A percentile compares a stretch with the other conserved stretches of the same genome.
These are phyloP conservation scores for Suhomyces prunicola DNA, from an alignment of 805 yeast genomes.

Conservation along the genomic window DNA sequence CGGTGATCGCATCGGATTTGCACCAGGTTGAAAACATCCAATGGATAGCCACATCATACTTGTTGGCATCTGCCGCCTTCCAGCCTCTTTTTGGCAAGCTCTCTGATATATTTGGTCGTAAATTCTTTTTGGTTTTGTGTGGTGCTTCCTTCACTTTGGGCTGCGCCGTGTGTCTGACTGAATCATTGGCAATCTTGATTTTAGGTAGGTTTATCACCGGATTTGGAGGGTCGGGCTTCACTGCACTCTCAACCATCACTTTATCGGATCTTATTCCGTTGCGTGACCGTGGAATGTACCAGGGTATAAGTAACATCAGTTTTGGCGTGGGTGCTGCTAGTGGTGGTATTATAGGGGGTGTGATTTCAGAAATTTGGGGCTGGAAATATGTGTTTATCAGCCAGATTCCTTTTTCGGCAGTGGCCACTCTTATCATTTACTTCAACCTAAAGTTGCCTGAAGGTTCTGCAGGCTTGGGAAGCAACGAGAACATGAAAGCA, in stretches of 20 bases:
- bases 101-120: slow-evolving; percentile 71
- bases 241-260: slow-evolving; percentile 70
- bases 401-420: slow-evolving; percentile 41
- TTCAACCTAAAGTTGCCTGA: slow-evolving; percentile 45
- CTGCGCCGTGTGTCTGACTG: slow-evolving; percentile 52
- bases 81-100: slow-evolving; percentile 72
- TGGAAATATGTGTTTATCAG: slow-evolving; percentile 45
- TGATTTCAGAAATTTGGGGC: slow-evolving; percentile 52
- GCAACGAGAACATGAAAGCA: slow-evolving; percentile 39
- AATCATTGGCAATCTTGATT: slow-evolving; percentile 46
- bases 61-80: slow-evolving; percentile 66
- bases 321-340: slow-evolving; percentile 66
- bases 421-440: slow-evolving; percentile 38
- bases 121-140: slow-evolving; percentile 47
- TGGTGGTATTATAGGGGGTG: slow-evolving; percentile 49
- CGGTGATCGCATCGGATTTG: slow-evolving; percentile 67
- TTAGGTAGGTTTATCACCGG: slow-evolving; percentile 74
- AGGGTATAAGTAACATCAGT: slow-evolving; percentile 75
- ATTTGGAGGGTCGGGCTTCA: slow-evolving; percentile 88
- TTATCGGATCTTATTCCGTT: slow-evolving; percentile 74
- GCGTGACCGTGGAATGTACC: slow-evolving; percentile 75
- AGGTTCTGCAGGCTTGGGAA: slow-evolving; percentile 56
- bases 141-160: slow-evolving; percentile 55
- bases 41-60: slow-evolving; percentile 72
- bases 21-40: slow-evolving; percentile 59